phyloP scores from a whole-genome alignment of 768 basidiomycete genomes.

The Trametes punicea region DNA sequence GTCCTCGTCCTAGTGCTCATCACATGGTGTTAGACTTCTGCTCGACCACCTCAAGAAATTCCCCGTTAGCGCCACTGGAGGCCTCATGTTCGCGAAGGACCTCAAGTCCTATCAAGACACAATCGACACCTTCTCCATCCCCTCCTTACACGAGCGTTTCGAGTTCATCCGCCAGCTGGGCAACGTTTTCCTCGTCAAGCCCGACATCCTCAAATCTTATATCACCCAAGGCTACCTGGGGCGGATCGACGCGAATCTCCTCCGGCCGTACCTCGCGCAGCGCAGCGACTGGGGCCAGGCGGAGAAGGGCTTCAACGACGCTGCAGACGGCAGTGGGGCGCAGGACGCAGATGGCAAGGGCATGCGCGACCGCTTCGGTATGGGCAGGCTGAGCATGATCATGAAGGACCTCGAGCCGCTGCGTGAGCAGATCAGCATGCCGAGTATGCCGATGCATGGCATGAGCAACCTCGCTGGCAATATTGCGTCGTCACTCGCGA shows the following conservation, averaged over 20 bases:
- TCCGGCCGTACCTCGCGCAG: constrained; percentile 88
- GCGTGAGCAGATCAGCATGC: constrained; percentile 41
- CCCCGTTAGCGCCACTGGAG: constrained; percentile 94
- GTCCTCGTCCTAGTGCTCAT: neutral
- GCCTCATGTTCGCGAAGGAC: constrained; percentile 98
- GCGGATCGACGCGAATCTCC: constrained; percentile 79
- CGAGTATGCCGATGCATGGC: constrained; percentile 17
- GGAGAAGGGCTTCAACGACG: constrained; percentile 74
- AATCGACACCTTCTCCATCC: constrained; percentile 76
- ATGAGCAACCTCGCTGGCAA: constrained; percentile 16
- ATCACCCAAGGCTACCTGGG: constrained; percentile 93
- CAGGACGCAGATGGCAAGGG: constrained; percentile 47
- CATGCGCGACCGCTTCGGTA: constrained; percentile 56
- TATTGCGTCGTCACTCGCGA: constrained; percentile 16
- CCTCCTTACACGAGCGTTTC: constrained; percentile 88
- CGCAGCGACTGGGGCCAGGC: constrained; percentile 90
- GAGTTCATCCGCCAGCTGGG: constrained; percentile 98
- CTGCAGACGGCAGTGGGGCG: constrained; percentile 36
- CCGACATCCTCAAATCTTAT: constrained; percentile 92
- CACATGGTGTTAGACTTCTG: constrained; percentile 55
- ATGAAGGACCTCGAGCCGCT: constrained; percentile 84
- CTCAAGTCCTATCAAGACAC: constrained; percentile 95
- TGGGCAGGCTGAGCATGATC: constrained; percentile 75
- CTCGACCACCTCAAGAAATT: constrained; percentile 96
- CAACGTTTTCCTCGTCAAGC: constrained; percentile 94